Evolutionary conservation across 805 yeast species (phyloP), one percentile per base, ranked within the genome.

Genomic region (Teunomyces cretensis): DNA sequence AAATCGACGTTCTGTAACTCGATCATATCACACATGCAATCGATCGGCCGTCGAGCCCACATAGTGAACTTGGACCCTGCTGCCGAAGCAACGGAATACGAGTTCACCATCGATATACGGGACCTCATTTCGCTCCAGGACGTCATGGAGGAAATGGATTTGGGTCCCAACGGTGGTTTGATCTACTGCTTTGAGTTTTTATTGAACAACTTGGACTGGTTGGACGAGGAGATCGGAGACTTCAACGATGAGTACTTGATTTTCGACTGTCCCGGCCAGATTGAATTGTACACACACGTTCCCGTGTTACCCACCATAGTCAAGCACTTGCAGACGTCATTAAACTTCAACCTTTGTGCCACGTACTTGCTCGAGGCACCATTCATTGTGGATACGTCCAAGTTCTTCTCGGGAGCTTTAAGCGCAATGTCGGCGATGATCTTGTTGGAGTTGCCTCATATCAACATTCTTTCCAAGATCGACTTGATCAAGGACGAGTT

Each of bases 391-490:
- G 99, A 94, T 63, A 78, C 82, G 37, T 80, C 96, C 9, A 95
- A 95, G 67, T 94, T 90, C 65, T 94, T 94, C 64, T 85, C 96
- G 44, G 99, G 99, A 2, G 95, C 96, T 0, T 72, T 94, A 47
- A 82, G 91, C 61, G 99, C 99, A 15, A 94, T 94, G 99, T 85
- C 96, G 16, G 96, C 99, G 1, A 94, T 94, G 99, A 88, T 94
- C 24, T 73, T 94, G 47, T 74, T 94, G 42, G 99, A 94, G 64
- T 75, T 92, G 33, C 99, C 99, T 12, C 99, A 94, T 62, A 83
- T 94, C 46, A 94, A 94, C 61, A 81, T 94, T 14, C 72, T 94
- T 39, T 86, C 96, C 45, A 94, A 94, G 60, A 68, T 88, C 42
- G 99, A 94, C 61, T 75, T 92, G 59, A 79, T 94, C 39, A 87